Evolutionary conservation across 2,329 filamentous ascomycete genomes (phyloP), one percentile per base, ranked within the genome.

Genomic region (Penicillium rolfsii): DNA sequence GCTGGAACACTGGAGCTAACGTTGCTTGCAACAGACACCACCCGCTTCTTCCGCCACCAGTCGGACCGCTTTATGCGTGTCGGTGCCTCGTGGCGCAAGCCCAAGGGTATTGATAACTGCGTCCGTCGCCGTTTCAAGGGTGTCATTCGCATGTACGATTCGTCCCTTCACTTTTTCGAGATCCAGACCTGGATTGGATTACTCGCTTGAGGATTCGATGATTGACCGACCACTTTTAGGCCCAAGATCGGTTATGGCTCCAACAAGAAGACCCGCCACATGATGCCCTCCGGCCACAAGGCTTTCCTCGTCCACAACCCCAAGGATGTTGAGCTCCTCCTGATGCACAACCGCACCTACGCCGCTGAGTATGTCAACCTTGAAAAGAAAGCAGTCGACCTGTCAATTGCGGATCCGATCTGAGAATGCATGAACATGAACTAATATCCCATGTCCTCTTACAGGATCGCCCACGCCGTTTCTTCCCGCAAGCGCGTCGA

Each of bases 271-370:
- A 99, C 95, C 80, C 89, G 91, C 79, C 94, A 96, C 88, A 89
- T 98, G 89, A 96, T 93, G 87, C 95, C 95, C 80, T 97, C 93
- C 76, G 95, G 95, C 84, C 94, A 98, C 91, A 98, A 97, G 89
- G 91, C 94, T 71, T 99, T 99, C 91, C 89, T 98, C 79, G 95
- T 99, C 85, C 92, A 90, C 89, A 99, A 99, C 88, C 82, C 87
- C 82, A 87, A 89, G 81, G 95, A 99, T 75, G 89, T 99, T 78
- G 94, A 99, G 83, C 90, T 99, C 68, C 89, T 99, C 78, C 87
- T 99, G 76, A 99, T 99, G 95, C 95, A 99, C 91, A 98, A 98
- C 91, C 90, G 90, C 81, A 96, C 93, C 83, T 97, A 91, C 84
- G 95, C 95, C 80, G 95, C 95, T 80, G 95, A 99, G 93, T 97